Evolutionary conservation across 305 asterid genomes (phyloP).

Genomic region (Rubia tinctorum): DNA sequence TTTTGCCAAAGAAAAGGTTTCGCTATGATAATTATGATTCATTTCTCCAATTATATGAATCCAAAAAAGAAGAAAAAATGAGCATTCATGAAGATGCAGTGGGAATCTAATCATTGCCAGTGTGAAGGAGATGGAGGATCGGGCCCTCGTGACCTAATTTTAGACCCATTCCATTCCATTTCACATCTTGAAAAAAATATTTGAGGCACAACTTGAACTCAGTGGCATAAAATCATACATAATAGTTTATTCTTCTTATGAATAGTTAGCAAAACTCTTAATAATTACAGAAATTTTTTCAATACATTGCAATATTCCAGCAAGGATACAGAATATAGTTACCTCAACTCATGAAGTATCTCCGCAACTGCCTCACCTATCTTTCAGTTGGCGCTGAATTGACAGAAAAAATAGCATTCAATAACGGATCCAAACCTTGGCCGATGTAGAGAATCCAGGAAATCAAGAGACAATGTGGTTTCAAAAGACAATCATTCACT

Average conservation of each 20-base stretch:
- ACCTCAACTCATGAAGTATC: conserved; percentile 20
- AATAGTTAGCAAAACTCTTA: background rate
- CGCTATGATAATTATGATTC: background rate
- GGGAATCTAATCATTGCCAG: conserved; percentile 17
- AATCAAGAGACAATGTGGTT: background rate
- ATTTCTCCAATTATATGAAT: background rate
- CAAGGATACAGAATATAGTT: conserved; percentile 2
- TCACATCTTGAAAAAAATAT: background rate
- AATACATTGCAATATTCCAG: background rate
- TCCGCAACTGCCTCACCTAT: conserved; percentile 41
- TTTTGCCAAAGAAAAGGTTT: background rate
- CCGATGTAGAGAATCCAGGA: background rate
- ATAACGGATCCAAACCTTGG: background rate
- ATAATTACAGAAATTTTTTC: background rate
- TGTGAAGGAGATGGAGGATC: background rate
- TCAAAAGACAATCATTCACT: background rate
- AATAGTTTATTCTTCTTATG: background rate
- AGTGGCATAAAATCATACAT: background rate
- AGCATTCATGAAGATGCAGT: background rate
- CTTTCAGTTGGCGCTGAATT: conserved; percentile 71
- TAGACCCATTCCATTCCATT: background rate
- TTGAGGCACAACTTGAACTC: background rate
- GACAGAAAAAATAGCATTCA: conserved; percentile 16
- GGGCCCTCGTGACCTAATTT: background rate
- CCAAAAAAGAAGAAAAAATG: background rate